Base-by-base conservation (phyloP, 495 filamentous ascomycete species). In the Lineolata rhizophorae region DNA sequence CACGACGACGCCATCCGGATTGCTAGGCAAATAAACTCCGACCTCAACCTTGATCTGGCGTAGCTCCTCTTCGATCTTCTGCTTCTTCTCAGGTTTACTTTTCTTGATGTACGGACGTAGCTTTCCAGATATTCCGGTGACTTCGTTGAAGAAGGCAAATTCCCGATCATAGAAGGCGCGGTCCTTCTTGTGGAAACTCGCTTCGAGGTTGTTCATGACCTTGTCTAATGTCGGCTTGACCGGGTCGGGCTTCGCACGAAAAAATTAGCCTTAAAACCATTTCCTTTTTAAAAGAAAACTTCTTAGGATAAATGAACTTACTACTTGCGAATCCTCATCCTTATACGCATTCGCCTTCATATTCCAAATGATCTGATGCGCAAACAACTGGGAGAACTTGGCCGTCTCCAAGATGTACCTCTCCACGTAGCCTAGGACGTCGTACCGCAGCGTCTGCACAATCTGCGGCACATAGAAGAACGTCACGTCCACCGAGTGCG, bases 311-410 rank as follows among this genome's bases (percentile, higher is more conserved):
- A 24, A 20, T 8, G 18, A 27, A 54, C 76, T 69, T 62, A 87
- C 79, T 42, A 90, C 67, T 42, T 72, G 65, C 31, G 75, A 79
- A 37, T 95, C 82, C 40, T 99, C 84, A 43, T 99, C 90, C 51
- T 93, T 95, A 56, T 80, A 99, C 2, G 83, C 72, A 49, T 99
- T 99, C 14, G 90, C 90, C 47, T 91, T 94, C 75, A 99, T 99
- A 48, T 95, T 99, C 90, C 90, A 99, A 39, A 99, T 95, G 37
- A 99, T 94, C 38, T 99, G 90, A 52, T 99, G 90, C 4, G 90
- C 83, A 49, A 99, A 99, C 1, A 94, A 57, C 48, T 94, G 90
- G 16, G 85, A 94, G 44, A 87, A 79, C 42, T 85, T 84, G 1
- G 80, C 84, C 3, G 90, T 91, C 56, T 99, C 87, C 15, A 93